phyloP scores from a whole-genome alignment of 257 asterid species.

The Salvia miltiorrhiza region DNA sequence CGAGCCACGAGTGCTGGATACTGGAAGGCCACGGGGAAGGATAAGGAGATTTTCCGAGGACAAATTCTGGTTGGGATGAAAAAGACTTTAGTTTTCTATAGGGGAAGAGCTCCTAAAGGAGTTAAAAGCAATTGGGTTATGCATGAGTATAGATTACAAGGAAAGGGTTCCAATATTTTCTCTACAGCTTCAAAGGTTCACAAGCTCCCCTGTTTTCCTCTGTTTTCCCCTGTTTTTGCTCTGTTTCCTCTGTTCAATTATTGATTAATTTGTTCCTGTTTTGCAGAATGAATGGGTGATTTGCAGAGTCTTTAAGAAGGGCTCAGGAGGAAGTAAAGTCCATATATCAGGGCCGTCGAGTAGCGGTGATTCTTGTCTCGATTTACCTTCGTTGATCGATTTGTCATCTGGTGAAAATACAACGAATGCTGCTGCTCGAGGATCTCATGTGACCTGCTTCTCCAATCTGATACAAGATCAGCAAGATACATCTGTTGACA shows the following conservation, averaged over 20 bases:
- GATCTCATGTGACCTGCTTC: conserved; percentile 57
- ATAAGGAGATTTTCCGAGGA: conserved; percentile 50
- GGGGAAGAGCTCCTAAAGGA: conserved; percentile 73
- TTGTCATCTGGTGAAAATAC: conserved; percentile 30
- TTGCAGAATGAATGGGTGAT: conserved; percentile 79
- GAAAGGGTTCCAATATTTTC: conserved; percentile 19
- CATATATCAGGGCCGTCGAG: conserved; percentile 41
- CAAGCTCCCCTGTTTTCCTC: conserved; percentile 21
- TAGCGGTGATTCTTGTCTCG: conserved; percentile 3
- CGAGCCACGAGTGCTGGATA: conserved; percentile 68
- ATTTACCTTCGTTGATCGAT: conserved; percentile 50
- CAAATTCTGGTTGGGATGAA: conserved; percentile 61
- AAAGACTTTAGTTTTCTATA: conserved; percentile 64
- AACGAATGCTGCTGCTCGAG: conserved; percentile 16
- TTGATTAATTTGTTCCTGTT: neutral
- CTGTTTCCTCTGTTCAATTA: neutral
- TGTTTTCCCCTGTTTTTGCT: conserved; percentile 11
- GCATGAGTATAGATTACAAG: conserved; percentile 68
- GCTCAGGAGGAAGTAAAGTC: conserved; percentile 56
- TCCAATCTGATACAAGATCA: conserved; percentile 45
- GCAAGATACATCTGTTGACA: neutral
- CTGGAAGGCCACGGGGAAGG: conserved; percentile 83
- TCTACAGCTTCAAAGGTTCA: conserved; percentile 34
- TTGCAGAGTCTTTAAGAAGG: conserved; percentile 63
- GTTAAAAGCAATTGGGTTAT: conserved; percentile 65